phyloP scores from a whole-genome alignment of 2,329 filamentous ascomycete species.

The Colletotrichum destructivum region DNA sequence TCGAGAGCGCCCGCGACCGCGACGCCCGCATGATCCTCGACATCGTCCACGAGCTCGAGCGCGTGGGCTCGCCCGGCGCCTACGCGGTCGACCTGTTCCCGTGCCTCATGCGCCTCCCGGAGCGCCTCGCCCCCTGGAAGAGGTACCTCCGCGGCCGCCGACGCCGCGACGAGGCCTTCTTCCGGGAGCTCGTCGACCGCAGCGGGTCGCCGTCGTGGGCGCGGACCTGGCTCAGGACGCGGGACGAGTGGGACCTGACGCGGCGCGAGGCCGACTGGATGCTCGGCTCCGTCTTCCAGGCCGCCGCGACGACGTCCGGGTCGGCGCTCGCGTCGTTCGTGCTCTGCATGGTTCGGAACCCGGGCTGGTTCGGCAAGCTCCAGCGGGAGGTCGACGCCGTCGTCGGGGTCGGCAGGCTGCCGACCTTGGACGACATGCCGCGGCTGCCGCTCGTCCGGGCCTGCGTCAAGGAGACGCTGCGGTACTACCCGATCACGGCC shows the following conservation, averaged over 20 bases:
- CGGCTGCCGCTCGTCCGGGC: constrained; percentile 57
- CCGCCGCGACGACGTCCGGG: constrained; percentile 55
- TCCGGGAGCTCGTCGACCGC: constrained; percentile 31
- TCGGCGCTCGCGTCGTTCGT: constrained; percentile 48
- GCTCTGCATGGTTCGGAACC: constrained; percentile 49
- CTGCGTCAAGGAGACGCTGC: constrained; percentile 60
- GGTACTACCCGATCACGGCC: constrained; percentile 63
- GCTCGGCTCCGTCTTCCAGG: constrained; percentile 53
- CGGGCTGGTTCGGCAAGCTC: constrained; percentile 52
- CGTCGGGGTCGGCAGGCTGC: constrained; percentile 53
- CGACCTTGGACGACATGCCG: constrained; percentile 53
- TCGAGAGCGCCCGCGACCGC: constrained; percentile 53
- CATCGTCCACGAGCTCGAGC: constrained; percentile 53
- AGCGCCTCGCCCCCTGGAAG: constrained; percentile 47
- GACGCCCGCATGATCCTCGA: constrained; percentile 50
- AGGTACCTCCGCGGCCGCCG: constrained; percentile 39
- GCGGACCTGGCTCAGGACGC: constrained; percentile 14
- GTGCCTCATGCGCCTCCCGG: constrained; percentile 49
- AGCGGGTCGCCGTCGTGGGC: constrained; percentile 36
- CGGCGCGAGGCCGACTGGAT: constrained; percentile 49
- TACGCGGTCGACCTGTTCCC: constrained; percentile 54
- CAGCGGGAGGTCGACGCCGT: constrained; percentile 58
- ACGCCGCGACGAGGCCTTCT: constrained; percentile 38
- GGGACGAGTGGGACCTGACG: constrained; percentile 40
- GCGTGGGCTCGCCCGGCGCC: constrained; percentile 48